Percentiles rank a stretch among this genome's conserved stretches.
phyloP scores from a whole-genome alignment of 768 basidiomycete species.

The Tylopilus plumbeoviolaceoides region DNA sequence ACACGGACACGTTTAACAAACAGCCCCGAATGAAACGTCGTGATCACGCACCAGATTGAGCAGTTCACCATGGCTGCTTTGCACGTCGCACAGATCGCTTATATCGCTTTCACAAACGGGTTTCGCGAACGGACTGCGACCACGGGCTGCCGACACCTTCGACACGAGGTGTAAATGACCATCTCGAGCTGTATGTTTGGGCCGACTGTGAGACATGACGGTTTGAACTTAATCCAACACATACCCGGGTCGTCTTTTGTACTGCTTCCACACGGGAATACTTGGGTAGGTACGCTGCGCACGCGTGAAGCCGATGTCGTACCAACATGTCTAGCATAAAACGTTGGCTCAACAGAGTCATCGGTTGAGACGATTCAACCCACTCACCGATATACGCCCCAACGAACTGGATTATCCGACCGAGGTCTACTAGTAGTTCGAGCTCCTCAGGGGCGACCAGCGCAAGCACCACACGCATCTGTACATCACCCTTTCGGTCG shows the following conservation, averaged over 20 bases:
- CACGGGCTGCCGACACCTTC: conserved; percentile 62
- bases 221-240: conserved; percentile 1
- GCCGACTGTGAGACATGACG: background rate
- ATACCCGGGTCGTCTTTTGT: conserved; percentile 50
- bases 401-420: conserved; percentile 49
- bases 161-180: conserved; percentile 65
- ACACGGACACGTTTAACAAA: background rate
- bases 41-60: conserved; percentile 62
- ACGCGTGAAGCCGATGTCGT: conserved; percentile 56
- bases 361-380: background rate
- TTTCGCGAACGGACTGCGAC: conserved; percentile 35
- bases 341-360: background rate
- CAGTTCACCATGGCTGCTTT: conserved; percentile 47
- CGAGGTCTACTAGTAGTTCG: conserved; percentile 37
- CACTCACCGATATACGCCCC: conserved; percentile 70
- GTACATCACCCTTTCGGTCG: conserved; percentile 64
- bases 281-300: conserved; percentile 76
- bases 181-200: conserved; percentile 56
- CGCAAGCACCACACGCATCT: conserved; percentile 72
- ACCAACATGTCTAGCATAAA: conserved; percentile 52
- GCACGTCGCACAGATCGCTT: conserved; percentile 58
- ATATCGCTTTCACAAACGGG: conserved; percentile 36
- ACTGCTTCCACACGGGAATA: conserved; percentile 50
- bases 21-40: no score
- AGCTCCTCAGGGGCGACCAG: conserved; percentile 61